These are phyloP conservation scores for Graphium sp. DNA, from an alignment of 2,329 filamentous ascomycete species.

Conservation along the genomic window DNA sequence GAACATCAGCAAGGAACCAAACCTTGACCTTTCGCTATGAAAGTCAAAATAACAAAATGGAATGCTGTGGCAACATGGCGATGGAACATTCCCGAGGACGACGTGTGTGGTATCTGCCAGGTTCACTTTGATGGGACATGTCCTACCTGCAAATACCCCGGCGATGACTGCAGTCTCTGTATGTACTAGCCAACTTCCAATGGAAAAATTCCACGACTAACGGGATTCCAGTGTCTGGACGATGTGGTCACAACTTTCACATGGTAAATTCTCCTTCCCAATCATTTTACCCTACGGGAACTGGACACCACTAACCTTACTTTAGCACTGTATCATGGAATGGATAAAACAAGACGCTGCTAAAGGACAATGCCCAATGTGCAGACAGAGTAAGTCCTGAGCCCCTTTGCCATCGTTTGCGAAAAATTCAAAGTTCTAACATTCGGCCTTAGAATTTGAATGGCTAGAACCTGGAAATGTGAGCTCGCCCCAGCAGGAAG, in stretches of 20 bases:
- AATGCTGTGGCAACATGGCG: conserved; percentile 91
- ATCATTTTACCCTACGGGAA: neutral
- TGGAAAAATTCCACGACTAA: conserved; percentile 2
- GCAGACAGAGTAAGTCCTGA: conserved; percentile 67
- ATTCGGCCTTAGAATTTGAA: too few relatives aligned
- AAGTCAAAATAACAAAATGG: conserved; percentile 88
- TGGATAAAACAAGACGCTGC: conserved; percentile 95
- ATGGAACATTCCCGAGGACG: conserved; percentile 94
- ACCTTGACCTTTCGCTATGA: too few relatives aligned
- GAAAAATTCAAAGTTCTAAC: too few relatives aligned
- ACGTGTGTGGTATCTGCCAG: conserved; percentile 96
- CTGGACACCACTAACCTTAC: conserved; percentile 7
- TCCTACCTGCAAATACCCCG: conserved; percentile 93
- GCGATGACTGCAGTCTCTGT: conserved; percentile 89
- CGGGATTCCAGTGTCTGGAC: conserved; percentile 58
- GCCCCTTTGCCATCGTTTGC: too few relatives aligned
- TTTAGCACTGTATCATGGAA: conserved; percentile 79
- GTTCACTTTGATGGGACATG: conserved; percentile 96
- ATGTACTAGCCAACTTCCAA: conserved; percentile 17
- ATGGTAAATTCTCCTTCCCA: conserved; percentile 41
- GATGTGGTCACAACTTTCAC: conserved; percentile 95
- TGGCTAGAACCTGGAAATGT: too few relatives aligned
- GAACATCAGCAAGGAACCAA: neutral
- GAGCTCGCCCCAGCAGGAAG: too few relatives aligned
- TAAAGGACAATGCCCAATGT: conserved; percentile 95